phyloP scores from a whole-genome alignment of 805 yeast genomes.

The Kazachstania africana region DNA sequence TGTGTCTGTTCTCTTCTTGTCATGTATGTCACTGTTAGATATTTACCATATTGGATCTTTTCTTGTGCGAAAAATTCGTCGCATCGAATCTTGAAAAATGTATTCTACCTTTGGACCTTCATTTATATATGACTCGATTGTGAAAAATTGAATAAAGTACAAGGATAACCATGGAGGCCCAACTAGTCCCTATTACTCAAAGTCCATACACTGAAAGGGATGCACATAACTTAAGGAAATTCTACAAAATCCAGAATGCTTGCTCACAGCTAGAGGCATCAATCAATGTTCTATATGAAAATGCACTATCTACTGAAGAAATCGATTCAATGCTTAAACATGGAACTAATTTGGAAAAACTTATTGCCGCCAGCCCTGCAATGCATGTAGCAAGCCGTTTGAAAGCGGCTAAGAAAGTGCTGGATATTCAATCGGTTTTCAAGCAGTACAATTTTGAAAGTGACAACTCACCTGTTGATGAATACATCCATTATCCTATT shows the following conservation, averaged over 20 bases:
- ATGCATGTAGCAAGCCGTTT: conserved; percentile 6
- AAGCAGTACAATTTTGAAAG: conserved; percentile 5
- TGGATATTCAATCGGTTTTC: conserved; percentile 4
- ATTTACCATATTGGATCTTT: too few relatives aligned
- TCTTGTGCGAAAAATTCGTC: too few relatives aligned
- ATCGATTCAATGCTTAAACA: neutral
- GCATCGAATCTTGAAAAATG: too few relatives aligned
- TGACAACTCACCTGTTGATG: conserved; percentile 5
- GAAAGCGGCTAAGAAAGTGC: neutral
- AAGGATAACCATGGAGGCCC: too few relatives aligned
- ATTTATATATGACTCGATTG: too few relatives aligned
- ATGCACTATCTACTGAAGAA: conserved; percentile 5
- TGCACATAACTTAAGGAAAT: conserved; percentile 6
- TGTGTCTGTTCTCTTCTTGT: too few relatives aligned
- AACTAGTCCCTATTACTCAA: too few relatives aligned
- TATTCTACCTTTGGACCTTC: too few relatives aligned
- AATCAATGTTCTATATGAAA: conserved; percentile 6
- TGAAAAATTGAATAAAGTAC: too few relatives aligned
- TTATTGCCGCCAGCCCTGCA: conserved; percentile 10
- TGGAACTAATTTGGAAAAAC: conserved; percentile 4
- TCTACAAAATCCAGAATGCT: conserved; percentile 10
- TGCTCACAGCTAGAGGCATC: conserved; percentile 9
- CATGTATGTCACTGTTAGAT: too few relatives aligned
- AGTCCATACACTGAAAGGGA: neutral
- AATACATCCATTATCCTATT: conserved; percentile 12